Evolutionary conservation across 768 basidiomycete genomes (phyloP).

Genomic region (Collybia sp.): DNA sequence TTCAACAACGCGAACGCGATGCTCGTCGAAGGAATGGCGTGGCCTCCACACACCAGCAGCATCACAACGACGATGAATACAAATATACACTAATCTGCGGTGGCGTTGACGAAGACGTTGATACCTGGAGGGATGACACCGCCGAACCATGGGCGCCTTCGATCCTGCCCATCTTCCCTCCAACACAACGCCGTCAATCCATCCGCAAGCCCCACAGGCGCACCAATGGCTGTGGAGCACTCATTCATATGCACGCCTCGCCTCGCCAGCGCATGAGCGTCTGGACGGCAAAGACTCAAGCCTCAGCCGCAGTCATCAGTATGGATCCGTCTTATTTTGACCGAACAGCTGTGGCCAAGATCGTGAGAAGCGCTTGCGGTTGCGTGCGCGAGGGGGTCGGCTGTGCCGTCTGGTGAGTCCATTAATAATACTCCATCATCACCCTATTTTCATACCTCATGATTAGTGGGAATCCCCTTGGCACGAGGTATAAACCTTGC

Average conservation of each 20-base stretch:
- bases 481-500: constrained; percentile 58
- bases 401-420: constrained; percentile 51
- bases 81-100: constrained; percentile 40
- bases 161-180: constrained; percentile 8
- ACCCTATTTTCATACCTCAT: neutral
- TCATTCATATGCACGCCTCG: constrained; percentile 52
- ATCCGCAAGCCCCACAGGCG: constrained; percentile 2
- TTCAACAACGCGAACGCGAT: constrained; percentile 2
- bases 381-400: constrained; percentile 67
- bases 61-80: constrained; percentile 17
- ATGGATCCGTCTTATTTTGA: constrained; percentile 61
- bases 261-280: constrained; percentile 47
- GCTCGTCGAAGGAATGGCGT: neutral
- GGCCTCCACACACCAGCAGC: constrained; percentile 9
- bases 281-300: constrained; percentile 54
- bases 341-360: constrained; percentile 38
- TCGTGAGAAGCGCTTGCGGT: constrained; percentile 54
- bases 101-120: constrained; percentile 16
- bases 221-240: constrained; percentile 57
- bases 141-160: constrained; percentile 12
- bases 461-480: constrained; percentile 57
- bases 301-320: constrained; percentile 48
- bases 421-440: constrained; percentile 1
- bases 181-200: neutral
- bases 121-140: constrained; percentile 5